Conservation (phyloP, 306 rosid genomes). For the Vigna radiata region DNA sequence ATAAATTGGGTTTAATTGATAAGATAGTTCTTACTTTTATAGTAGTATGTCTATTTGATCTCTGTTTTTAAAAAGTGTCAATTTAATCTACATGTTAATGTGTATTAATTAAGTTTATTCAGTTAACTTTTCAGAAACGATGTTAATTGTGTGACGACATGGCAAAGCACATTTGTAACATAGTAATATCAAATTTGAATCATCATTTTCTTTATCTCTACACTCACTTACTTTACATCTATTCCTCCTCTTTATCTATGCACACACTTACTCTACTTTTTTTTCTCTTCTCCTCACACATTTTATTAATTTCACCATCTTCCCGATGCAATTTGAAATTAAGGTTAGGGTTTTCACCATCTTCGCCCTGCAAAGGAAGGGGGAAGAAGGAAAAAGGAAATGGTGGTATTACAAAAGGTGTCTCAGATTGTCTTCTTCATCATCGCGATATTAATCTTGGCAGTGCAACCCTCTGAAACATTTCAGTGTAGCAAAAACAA, state of each 20-base stretch:
- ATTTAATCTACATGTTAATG: fast-evolving
- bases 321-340: background rate
- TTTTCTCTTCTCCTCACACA: background rate
- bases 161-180: background rate
- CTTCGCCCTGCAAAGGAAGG: slow-evolving; percentile 6
- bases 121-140: no score
- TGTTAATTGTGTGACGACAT: no score
- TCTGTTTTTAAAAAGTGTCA: no score
- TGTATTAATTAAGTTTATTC: no score
- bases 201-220: slow-evolving; percentile 30
- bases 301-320: slow-evolving; percentile 33
- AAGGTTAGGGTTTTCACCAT: slow-evolving; percentile 47
- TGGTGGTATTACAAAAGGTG: slow-evolving; percentile 42
- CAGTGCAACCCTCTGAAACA: slow-evolving; percentile 35
- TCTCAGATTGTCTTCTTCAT: slow-evolving; percentile 2
- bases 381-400: background rate
- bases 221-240: slow-evolving; percentile 13
- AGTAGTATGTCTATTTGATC: fast-evolving
- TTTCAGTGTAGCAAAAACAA: slow-evolving; percentile 12
- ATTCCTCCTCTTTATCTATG: background rate
- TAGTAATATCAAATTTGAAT: slow-evolving; percentile 27
- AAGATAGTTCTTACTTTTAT: no score
- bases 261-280: no score
- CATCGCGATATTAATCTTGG: slow-evolving; percentile 4
- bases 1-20: no score